A percentile compares a stretch with the other conserved stretches of the same genome.
Evolutionary conservation across 768 basidiomycete genomes (phyloP).

Genomic region (Trametes cingulata): DNA sequence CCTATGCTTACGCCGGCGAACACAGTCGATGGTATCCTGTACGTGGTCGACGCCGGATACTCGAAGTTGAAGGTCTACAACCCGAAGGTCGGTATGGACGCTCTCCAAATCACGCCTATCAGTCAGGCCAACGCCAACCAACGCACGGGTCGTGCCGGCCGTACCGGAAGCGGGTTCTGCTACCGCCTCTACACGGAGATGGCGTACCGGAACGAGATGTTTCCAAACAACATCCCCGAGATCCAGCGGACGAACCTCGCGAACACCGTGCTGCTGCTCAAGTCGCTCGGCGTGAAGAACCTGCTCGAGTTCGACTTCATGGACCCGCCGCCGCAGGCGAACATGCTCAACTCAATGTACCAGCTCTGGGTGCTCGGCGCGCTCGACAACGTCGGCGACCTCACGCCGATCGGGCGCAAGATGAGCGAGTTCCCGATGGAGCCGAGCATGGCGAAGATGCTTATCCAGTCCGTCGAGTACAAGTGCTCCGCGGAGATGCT

Average conservation of each 20-base stretch:
- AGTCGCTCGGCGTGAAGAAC: conserved; percentile 96
- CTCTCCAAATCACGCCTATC: conserved; percentile 97
- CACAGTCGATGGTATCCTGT: conserved; percentile 94
- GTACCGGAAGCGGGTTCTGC: conserved; percentile 94
- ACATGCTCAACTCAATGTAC: conserved; percentile 99
- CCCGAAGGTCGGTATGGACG: conserved; percentile 99
- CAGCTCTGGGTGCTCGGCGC: conserved; percentile 99
- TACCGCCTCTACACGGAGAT: conserved; percentile 98
- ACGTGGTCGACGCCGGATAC: conserved; percentile 95
- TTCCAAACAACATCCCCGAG: conserved; percentile 94
- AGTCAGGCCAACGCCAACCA: conserved; percentile 98
- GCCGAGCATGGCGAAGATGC: conserved; percentile 98
- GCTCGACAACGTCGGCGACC: conserved; percentile 94
- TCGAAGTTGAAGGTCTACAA: conserved; percentile 99
- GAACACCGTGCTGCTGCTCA: conserved; percentile 92
- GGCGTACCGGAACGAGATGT: conserved; percentile 95
- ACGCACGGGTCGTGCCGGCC: conserved; percentile 92
- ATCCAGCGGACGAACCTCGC: conserved; percentile 98
- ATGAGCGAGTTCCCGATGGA: conserved; percentile 99
- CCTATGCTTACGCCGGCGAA: neutral
- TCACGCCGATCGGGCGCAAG: conserved; percentile 89
- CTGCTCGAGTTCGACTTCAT: conserved; percentile 98
- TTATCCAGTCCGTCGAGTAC: conserved; percentile 93
- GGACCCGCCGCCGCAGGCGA: conserved; percentile 99
- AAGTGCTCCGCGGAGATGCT: conserved; percentile 94